phyloP scores from a whole-genome alignment of 2,329 filamentous ascomycete species.

The Aspergillus neotritici region DNA sequence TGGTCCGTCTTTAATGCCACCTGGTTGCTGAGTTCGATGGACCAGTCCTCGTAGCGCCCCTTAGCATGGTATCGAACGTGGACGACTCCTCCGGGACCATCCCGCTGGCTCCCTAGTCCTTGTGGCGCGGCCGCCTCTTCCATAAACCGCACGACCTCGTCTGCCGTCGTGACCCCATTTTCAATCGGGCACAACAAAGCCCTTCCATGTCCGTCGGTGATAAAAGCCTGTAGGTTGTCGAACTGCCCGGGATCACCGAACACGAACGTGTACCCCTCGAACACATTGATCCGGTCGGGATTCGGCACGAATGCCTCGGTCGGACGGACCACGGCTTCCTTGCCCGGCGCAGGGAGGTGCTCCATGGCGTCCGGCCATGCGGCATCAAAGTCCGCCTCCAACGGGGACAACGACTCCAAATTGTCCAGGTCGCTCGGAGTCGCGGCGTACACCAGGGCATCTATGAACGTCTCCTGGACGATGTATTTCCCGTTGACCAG shows the following conservation, averaged over 20 bases:
- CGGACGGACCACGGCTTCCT: conserved; percentile 66
- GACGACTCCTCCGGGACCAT: conserved; percentile 63
- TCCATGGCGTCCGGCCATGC: conserved; percentile 71
- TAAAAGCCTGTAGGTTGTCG: conserved; percentile 65
- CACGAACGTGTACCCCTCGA: conserved; percentile 82
- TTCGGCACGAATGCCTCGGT: conserved; percentile 69
- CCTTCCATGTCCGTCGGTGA: conserved; percentile 78
- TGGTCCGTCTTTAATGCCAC: conserved; percentile 71
- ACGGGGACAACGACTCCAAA: conserved; percentile 47
- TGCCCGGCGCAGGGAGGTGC: conserved; percentile 67
- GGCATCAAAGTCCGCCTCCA: conserved; percentile 74
- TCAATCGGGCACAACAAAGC: conserved; percentile 61
- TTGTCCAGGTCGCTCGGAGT: conserved; percentile 47
- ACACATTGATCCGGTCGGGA: conserved; percentile 60
- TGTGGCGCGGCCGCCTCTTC: conserved; percentile 70
- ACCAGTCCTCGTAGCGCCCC: conserved; percentile 60
- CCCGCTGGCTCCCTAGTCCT: conserved; percentile 57
- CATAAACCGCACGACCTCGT: conserved; percentile 74
- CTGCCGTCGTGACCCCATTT: conserved; percentile 58
- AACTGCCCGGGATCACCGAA: conserved; percentile 75
- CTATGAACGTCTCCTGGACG: conserved; percentile 67
- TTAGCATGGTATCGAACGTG: conserved; percentile 66
- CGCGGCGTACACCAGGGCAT: conserved; percentile 62
- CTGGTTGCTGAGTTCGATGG: conserved; percentile 59
- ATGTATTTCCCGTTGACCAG: conserved; percentile 75